Evolutionary conservation across 2,329 filamentous ascomycete genomes (phyloP).

Genomic region (Penicillium sp.): DNA sequence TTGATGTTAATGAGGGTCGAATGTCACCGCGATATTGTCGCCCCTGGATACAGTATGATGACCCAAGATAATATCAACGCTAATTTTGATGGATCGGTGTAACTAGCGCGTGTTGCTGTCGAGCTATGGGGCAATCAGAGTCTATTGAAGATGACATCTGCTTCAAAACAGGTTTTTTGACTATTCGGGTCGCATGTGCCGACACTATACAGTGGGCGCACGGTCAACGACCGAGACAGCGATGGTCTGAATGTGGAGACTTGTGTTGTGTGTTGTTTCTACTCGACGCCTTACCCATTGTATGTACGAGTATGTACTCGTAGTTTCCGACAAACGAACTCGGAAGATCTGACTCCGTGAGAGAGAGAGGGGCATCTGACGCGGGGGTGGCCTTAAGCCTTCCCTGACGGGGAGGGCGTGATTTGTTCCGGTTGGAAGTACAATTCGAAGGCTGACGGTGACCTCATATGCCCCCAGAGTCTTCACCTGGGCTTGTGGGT

Average conservation of each 20-base stretch:
- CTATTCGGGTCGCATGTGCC: neutral
- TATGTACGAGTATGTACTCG: too few species aligned
- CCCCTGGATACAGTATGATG: neutral
- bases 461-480: slow-evolving; percentile 4
- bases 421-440: neutral
- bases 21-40: neutral
- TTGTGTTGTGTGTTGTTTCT: neutral
- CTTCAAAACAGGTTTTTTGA: slow-evolving; percentile 1
- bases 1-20: neutral
- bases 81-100: neutral
- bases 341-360: neutral
- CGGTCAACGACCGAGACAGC: neutral
- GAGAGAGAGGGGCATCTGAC: neutral
- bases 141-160: neutral
- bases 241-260: neutral
- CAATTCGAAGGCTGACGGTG: neutral
- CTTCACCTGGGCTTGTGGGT: neutral
- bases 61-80: neutral
- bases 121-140: neutral
- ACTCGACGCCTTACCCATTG: neutral
- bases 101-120: neutral
- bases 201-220: neutral
- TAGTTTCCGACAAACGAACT: neutral
- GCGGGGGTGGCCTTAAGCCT: neutral
- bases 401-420: neutral